Percentiles rank a stretch among this genome's conserved stretches.
Conservation (phyloP, 139 green algal genomes). For the Picochlorum sp. region DNA sequence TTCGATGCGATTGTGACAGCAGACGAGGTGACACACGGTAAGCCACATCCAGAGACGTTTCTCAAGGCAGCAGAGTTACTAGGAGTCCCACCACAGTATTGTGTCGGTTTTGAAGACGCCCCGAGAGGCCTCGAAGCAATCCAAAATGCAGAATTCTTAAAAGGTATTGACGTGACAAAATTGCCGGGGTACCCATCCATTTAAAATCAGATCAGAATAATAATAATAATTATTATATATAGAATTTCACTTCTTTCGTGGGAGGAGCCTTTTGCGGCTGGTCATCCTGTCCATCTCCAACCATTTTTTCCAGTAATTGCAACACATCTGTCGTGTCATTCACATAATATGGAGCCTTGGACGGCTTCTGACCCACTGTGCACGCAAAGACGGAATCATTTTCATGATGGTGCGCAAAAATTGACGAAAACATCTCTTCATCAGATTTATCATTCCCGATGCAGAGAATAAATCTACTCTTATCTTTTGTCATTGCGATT, state of each 20-base stretch:
- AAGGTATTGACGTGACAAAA: conserved; percentile 32
- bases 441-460: conserved; percentile 95
- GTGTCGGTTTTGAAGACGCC: conserved; percentile 40
- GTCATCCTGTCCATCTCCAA: neutral
- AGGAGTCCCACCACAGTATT: conserved; percentile 27
- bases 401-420: conserved; percentile 39
- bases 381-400: conserved; percentile 78
- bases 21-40: conserved; percentile 33
- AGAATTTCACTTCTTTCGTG: neutral
- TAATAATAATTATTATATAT: conserved; percentile 2
- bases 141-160: conserved; percentile 25
- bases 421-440: conserved; percentile 95
- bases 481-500: conserved; percentile 27
- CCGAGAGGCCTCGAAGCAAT: conserved; percentile 31
- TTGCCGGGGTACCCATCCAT: conserved; percentile 17
- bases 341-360: conserved; percentile 90
- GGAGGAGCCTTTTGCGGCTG: neutral
- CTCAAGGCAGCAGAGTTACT: conserved; percentile 28
- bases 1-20: conserved; percentile 26
- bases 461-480: conserved; percentile 88
- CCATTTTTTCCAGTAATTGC: conserved; percentile 33
- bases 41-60: conserved; percentile 43
- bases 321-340: conserved; percentile 85
- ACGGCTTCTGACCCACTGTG: conserved; percentile 94
- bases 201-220: neutral